Conservation (phyloP, 331 rosid species). For the Malus hybrid region DNA sequence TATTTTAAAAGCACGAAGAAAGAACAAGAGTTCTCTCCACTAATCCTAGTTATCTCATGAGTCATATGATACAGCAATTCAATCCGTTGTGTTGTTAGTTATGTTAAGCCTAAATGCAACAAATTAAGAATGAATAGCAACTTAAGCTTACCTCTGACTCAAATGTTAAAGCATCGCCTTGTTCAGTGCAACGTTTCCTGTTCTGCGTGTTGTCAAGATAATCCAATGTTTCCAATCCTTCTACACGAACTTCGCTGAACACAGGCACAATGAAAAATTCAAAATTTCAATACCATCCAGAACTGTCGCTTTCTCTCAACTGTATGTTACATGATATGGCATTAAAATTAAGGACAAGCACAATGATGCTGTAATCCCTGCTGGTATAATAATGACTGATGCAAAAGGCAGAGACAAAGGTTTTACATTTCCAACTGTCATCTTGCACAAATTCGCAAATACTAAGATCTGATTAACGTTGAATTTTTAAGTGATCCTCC, state of each 20-base stretch:
- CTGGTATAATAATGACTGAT: neutral
- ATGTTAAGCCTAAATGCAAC: neutral
- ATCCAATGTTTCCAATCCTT: conserved; percentile 78
- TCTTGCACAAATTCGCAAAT: neutral
- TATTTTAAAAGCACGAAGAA: too few relatives aligned
- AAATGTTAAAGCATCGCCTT: conserved; percentile 84
- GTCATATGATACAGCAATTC: neutral
- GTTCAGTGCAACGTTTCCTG: conserved; percentile 65
- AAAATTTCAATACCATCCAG: conserved; percentile 7
- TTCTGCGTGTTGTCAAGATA: conserved; percentile 73
- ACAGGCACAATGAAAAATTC: conserved; percentile 12
- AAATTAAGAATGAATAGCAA: neutral
- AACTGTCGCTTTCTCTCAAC: conserved; percentile 1
- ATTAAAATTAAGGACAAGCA: neutral
- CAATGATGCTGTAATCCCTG: neutral
- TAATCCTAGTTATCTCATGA: neutral
- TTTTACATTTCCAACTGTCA: neutral
- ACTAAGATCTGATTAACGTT: neutral
- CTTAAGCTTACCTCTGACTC: conserved; percentile 59
- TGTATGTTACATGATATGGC: neutral
- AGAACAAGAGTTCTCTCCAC: neutral
- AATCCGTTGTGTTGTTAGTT: neutral
- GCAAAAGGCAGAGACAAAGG: neutral
- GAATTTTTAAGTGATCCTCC: too few relatives aligned
- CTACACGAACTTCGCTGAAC: conserved; percentile 80